Conservation (phyloP, 2,329 filamentous ascomycete species). For the Cladobotryum protrusum region DNA sequence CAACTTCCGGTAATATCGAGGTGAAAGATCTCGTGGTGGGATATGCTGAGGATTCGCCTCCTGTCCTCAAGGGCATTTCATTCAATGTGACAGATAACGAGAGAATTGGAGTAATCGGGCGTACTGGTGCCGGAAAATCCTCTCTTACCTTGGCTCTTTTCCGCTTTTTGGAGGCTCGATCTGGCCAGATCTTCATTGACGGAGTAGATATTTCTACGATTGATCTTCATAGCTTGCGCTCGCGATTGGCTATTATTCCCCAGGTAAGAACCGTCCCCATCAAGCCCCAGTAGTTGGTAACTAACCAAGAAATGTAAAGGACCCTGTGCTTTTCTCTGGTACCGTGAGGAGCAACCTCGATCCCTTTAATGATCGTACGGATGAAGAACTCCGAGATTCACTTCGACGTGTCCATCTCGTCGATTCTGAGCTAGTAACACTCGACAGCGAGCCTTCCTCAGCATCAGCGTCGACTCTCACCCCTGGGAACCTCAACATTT, state of each 20-base stretch:
- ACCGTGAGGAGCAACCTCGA: conserved; percentile 71
- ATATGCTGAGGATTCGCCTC: conserved; percentile 65
- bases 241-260: conserved; percentile 73
- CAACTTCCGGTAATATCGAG: conserved; percentile 64
- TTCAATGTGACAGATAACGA: conserved; percentile 63
- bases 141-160: conserved; percentile 70
- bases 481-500: conserved; percentile 57
- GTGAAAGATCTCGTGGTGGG: conserved; percentile 65
- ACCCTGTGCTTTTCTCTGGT: conserved; percentile 75
- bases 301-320: conserved; percentile 36
- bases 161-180: conserved; percentile 65
- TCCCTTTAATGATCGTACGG: conserved; percentile 64
- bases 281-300: background rate
- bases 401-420: conserved; percentile 66
- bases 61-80: conserved; percentile 62
- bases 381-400: conserved; percentile 62
- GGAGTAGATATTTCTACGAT: conserved; percentile 69
- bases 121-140: conserved; percentile 73
- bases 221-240: conserved; percentile 62
- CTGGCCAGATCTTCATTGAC: conserved; percentile 64
- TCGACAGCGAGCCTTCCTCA: conserved; percentile 32
- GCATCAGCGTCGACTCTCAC: conserved; percentile 26
- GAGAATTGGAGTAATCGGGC: conserved; percentile 68
- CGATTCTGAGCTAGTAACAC: conserved; percentile 34
- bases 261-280: conserved; percentile 32